Evolutionary conservation across 2,329 filamentous ascomycete genomes (phyloP), one percentile per base, ranked within the genome.

Genomic region (Phaeoacremonium minimum): DNA sequence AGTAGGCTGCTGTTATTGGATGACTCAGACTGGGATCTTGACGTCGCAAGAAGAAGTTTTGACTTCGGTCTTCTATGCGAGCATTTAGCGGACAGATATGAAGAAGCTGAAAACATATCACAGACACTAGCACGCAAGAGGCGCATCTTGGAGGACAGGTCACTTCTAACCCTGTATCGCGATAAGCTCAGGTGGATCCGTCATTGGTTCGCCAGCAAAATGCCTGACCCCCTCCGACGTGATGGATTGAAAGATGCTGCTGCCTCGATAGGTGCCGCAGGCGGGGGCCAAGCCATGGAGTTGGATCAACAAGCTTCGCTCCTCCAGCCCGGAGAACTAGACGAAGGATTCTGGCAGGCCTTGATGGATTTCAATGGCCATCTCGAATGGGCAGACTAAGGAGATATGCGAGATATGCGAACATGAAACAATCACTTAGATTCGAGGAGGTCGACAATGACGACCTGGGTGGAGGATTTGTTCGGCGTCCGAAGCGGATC

Each of bases 131-230:
- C 33, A 45, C 49, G 42, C 18, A 29, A 33, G 4, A 39, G 40
- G 17, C 40, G 46, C 12, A 51, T 39, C 19, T 16, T 44, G 12
- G 56, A 58, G 3, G 57, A 52, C 3, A 53, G 49, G 19, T 50
- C 54, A 7, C 41, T 56, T 1, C 48, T 62, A 35, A 37, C 48
- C 2, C 53, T 56, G 30, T 58, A 57, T 19, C 51, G 51, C 28
- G 58, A 58, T 34, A 64, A 62, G 38, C 36, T 63, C 6, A 49
- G 57, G 2, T 66, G 63, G 63, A 60, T 67, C 13, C 45, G 56
- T 14, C 55, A 60, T n/a, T 67, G 64, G 64, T 66, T 9, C 22
- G n/a, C n/a, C 22, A 26, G 9, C 22, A 26, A 26, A 26, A 26
- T n/a, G 22, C 9, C 22, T 9, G 9, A 9, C 9, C 22, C 22